These are phyloP conservation scores for Epichloe sylvatica DNA, from an alignment of 2,329 filamentous ascomycete species.

Conservation along the genomic window DNA sequence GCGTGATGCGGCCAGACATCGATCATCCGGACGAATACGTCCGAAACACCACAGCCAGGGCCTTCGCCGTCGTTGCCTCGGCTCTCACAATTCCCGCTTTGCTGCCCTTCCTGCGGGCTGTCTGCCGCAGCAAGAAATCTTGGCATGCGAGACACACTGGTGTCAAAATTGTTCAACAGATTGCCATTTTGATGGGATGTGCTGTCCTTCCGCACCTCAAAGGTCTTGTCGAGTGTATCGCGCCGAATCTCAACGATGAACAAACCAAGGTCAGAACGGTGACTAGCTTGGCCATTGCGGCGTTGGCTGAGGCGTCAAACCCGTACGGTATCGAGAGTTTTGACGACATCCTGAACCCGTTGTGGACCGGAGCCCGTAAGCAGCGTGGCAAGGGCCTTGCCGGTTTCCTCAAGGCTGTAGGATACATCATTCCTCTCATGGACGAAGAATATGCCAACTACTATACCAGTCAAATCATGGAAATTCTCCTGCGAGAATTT, in stretches of 20 bases:
- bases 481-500: conserved; percentile 90
- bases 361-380: conserved; percentile 93
- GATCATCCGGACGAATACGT: conserved; percentile 98
- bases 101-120: conserved; percentile 84
- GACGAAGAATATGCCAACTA: conserved; percentile 99
- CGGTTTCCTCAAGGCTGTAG: conserved; percentile 91
- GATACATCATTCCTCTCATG: conserved; percentile 97
- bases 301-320: conserved; percentile 87
- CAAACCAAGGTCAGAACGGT: conserved; percentile 97
- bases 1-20: conserved; percentile 96
- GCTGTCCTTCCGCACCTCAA: conserved; percentile 91
- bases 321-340: conserved; percentile 99
- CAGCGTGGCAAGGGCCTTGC: conserved; percentile 93
- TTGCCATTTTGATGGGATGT: conserved; percentile 96
- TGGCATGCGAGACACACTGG: conserved; percentile 97
- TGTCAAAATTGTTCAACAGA: conserved; percentile 98
- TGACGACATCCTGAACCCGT: conserved; percentile 88
- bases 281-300: conserved; percentile 86
- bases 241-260: conserved; percentile 89
- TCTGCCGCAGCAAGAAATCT: conserved; percentile 96
- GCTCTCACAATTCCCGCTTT: conserved; percentile 91
- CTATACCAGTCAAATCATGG: conserved; percentile 98
- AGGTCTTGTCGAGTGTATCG: conserved; percentile 90
- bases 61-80: conserved; percentile 93
- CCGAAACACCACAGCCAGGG: conserved; percentile 89